Conservation (phyloP, 1,284 basidiomycete genomes). For the Naganishia sp. region DNA sequence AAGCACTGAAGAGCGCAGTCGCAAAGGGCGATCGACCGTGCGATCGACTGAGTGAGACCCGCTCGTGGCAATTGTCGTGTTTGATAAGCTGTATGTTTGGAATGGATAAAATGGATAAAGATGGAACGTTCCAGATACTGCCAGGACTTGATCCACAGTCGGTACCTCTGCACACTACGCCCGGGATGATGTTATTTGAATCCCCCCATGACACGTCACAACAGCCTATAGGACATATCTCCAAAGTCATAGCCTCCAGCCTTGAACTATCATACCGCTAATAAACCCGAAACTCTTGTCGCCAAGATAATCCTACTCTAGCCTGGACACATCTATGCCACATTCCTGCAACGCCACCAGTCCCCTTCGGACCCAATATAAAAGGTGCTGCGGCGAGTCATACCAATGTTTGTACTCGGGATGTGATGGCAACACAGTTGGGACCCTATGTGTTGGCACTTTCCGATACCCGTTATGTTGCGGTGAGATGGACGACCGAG, state of each 20-base stretch:
- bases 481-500: not conserved
- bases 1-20: not conserved
- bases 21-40: not conserved
- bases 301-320: too few relatives aligned
- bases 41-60: constrained; percentile 4
- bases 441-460: not conserved
- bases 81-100: too few relatives aligned
- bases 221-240: too few relatives aligned
- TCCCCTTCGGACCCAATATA: constrained; percentile 34
- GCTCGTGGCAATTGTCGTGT: not conserved
- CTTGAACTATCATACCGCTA: too few relatives aligned
- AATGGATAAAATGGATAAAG: too few relatives aligned
- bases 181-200: too few relatives aligned
- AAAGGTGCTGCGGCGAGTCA: constrained; percentile 28
- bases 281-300: too few relatives aligned
- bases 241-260: too few relatives aligned
- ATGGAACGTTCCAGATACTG: too few relatives aligned
- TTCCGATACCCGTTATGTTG: not conserved
- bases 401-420: constrained; percentile 33
- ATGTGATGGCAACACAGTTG: constrained; percentile 22
- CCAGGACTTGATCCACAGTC: too few relatives aligned
- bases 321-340: constrained; percentile 51
- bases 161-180: too few relatives aligned
- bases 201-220: too few relatives aligned
- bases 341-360: constrained; percentile 29